These are phyloP conservation scores for Mortierella sp. DNA, from an alignment of 371 early-diverging fungal species.

Conservation along the genomic window DNA sequence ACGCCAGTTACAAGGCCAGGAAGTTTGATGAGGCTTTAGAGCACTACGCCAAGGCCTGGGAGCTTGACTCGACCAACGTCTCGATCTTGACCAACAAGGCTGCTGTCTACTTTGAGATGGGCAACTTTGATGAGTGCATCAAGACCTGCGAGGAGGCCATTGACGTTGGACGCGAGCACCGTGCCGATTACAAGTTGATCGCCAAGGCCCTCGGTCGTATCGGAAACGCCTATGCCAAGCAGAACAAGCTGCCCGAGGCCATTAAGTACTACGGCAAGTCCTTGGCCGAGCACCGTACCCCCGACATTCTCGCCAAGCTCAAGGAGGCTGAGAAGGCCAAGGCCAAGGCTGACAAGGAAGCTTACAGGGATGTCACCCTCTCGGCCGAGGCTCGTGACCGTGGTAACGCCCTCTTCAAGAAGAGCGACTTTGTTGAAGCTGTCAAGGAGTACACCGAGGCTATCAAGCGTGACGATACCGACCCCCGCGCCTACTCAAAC, in stretches of 20 bases:
- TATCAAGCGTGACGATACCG: constrained; percentile 94
- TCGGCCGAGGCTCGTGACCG: constrained; percentile 94
- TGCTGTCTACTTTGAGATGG: constrained; percentile 96
- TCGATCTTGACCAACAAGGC: constrained; percentile 96
- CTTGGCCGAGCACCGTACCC: constrained; percentile 95
- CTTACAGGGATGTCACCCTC: constrained; percentile 87
- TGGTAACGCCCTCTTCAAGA: constrained; percentile 96
- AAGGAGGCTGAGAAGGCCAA: constrained; percentile 90
- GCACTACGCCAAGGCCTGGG: constrained; percentile 94
- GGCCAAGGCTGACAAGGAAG: constrained; percentile 84
- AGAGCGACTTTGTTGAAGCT: constrained; percentile 90
- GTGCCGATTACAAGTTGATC: constrained; percentile 96
- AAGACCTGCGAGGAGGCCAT: constrained; percentile 93
- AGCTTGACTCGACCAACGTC: constrained; percentile 89
- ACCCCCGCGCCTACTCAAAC: constrained; percentile 94
- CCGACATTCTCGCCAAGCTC: constrained; percentile 92
- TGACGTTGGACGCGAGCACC: constrained; percentile 91
- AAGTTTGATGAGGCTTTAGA: constrained; percentile 91
- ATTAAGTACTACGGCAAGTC: constrained; percentile 95
- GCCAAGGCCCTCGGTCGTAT: constrained; percentile 95
- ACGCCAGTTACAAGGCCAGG: constrained; percentile 93
- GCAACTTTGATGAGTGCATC: constrained; percentile 92
- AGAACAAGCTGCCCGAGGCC: constrained; percentile 85
- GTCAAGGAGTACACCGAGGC: constrained; percentile 97
- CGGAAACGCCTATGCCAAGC: constrained; percentile 90